Evolutionary conservation across 768 basidiomycete genomes (phyloP), one percentile per base, ranked within the genome.

Genomic region (Aureoboletus auriporus): DNA sequence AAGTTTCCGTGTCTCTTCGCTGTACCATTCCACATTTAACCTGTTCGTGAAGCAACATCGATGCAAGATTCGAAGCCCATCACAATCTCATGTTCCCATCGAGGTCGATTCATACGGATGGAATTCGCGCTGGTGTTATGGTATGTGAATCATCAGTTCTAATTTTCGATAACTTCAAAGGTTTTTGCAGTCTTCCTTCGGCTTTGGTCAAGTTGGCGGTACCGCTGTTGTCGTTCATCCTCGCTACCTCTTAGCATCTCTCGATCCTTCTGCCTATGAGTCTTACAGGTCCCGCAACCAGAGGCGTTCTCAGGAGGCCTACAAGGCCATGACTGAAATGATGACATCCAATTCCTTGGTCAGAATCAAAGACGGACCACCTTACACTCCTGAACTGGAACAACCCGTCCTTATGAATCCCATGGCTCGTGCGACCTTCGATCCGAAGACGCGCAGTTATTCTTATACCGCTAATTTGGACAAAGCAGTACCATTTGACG

Each of bases 201-300:
- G 96, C 54, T 98, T 98, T 74, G 94, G 96, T 60, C 96, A 97
- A 79, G 95, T 97, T 53, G 96, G 96, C 45, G 96, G 96, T 46
- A 89, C 83, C 48, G 89, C 85, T 38, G 77, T 94, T 55, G 75
- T 97, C 59, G 64, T 98, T 42, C 86, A 98, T 66, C 94, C 96
- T 53, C 87, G 91, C 56, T 91, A 90, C 71, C 77, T 96, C 54
- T 83, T 94, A 54, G 95, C 86, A 35, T 77, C 87, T 9, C 72
- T 97, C 33, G 83, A 93, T 51, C 82, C 90, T 1, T 74, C 80
- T n/a, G 67, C 75, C 52, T 94, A 93, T 59, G 79, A 83, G 43
- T 70, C 74, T n/a, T 98, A 99, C 75, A 78, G 75, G 66, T 67
- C 65, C 50, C 83, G 77, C 62, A 88, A 86, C 68, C 77, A 69